Evolutionary conservation across 2,329 filamentous ascomycete species (phyloP), one percentile per base, ranked within the genome.

Genomic region (Calonectria leucothoes): DNA sequence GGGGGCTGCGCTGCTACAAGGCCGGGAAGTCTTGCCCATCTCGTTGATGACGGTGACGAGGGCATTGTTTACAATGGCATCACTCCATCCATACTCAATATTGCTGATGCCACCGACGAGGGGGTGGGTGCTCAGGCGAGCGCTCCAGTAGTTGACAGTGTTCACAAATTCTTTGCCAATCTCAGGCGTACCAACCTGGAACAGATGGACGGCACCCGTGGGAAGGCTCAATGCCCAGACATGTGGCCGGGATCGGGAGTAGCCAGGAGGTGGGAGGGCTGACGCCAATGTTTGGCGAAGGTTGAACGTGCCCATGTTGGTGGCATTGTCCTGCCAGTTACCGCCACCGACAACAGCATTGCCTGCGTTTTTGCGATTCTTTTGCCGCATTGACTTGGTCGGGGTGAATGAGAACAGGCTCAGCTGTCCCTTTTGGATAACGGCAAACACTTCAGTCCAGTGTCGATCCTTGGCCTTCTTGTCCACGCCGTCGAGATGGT

Each of bases 251-350:
- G 93, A 91, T 81, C 97, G 95, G 39, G 95, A 98, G 84, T 98
- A 98, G 14, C 97, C 97, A 0, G 97, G 96, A 0, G 95, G 91
- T 11, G 97, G 97, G 17, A 99, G 90, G 0, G 94, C 92, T 70
- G 95, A 98, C 14, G 97, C 97, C 76, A 98, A 94, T 0, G 96
- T 97, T 83, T 98, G 96, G 25, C 96, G 92, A 10, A 99, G 91
- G 52, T 94, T 92, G 83, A 98, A 98, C 25, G 93, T 94, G 79
- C 95, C 96, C 12, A 98, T 88, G 76, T 93, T 95, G 76, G 98
- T 95, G 6, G 97, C 97, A 82, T 98, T 98, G 78, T 98, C 96
- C 83, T 96, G 96, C 97, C 97, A 99, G 83, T 99, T 98, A 29
- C 97, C 97, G 74, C 97, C 97, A 77, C 97, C 97, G 2, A 98